phyloP scores from a whole-genome alignment of 176 grass and related monocot species.

The Bolboschoenus planiculmis region DNA sequence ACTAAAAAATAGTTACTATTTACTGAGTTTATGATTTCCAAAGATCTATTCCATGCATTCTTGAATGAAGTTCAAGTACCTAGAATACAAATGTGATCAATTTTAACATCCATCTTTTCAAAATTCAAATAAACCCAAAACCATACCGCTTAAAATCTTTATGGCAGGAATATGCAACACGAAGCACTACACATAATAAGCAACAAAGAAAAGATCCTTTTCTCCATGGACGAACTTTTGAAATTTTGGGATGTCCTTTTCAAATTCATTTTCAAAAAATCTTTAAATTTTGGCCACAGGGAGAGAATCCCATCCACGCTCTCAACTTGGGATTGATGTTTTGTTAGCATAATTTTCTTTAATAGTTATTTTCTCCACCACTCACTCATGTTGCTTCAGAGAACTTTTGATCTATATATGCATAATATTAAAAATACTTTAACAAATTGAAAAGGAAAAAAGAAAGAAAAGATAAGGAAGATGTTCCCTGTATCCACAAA shows the following conservation, averaged over 20 bases:
- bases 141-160: too few relatives aligned
- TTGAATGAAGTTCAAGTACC: neutral
- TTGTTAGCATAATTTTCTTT: neutral
- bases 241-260: neutral
- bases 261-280: too few relatives aligned
- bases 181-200: neutral
- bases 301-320: neutral
- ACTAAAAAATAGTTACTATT: neutral
- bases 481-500: neutral
- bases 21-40: neutral
- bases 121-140: neutral
- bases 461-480: neutral
- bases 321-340: neutral
- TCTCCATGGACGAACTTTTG: neutral
- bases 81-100: neutral
- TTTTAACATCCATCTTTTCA: neutral
- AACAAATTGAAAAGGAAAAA: neutral
- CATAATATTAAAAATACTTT: neutral
- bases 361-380: neutral
- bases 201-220: neutral
- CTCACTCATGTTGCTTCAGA: neutral
- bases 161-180: neutral
- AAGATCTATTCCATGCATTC: neutral
- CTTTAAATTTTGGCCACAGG: constrained; percentile 9
- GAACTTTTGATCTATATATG: neutral